Conservation (phyloP, 1,284 basidiomycete species). For the Grifola frondosa region DNA sequence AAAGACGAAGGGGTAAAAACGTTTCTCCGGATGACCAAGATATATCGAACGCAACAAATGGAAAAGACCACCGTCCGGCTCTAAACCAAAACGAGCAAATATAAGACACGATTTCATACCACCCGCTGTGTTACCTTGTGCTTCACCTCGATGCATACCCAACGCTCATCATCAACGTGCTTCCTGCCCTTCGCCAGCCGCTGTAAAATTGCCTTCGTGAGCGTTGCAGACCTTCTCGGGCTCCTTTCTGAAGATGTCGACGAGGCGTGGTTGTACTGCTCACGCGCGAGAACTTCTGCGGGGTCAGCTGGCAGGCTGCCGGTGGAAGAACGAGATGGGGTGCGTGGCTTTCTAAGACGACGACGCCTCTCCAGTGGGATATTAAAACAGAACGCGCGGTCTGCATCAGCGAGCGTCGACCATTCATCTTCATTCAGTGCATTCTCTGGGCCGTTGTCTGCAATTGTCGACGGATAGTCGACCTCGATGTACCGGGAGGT, state of each 20-base stretch:
- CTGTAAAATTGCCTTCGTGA: slow-evolving; percentile 28
- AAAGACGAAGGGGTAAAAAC: background rate
- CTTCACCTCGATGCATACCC: slow-evolving; percentile 44
- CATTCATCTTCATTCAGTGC: slow-evolving; percentile 17
- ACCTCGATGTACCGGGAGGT: slow-evolving; percentile 48
- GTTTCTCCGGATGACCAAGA: too few species aligned
- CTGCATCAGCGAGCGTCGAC: slow-evolving; percentile 21
- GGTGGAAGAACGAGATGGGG: slow-evolving; percentile 12
- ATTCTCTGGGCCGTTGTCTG: slow-evolving; percentile 12
- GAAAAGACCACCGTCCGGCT: too few species aligned
- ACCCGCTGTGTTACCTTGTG: slow-evolving; percentile 36
- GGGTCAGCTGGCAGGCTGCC: slow-evolving; percentile 26
- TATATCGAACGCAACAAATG: too few species aligned
- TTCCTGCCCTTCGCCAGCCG: slow-evolving; percentile 25
- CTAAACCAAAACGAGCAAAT: slow-evolving; percentile 17
- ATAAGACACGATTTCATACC: slow-evolving; percentile 3
- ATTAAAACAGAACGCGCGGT: slow-evolving; percentile 23
- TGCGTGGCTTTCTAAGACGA: slow-evolving; percentile 23
- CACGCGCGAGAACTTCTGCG: slow-evolving; percentile 30
- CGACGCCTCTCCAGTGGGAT: slow-evolving; percentile 21
- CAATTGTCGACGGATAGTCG: slow-evolving; percentile 20
- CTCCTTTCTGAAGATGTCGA: slow-evolving; percentile 7
- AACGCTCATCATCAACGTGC: slow-evolving; percentile 32
- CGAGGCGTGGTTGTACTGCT: slow-evolving; percentile 30
- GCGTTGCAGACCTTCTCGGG: slow-evolving; percentile 11